Base-by-base conservation (phyloP, 1,284 basidiomycete genomes). In the Naganishia sp. region DNA sequence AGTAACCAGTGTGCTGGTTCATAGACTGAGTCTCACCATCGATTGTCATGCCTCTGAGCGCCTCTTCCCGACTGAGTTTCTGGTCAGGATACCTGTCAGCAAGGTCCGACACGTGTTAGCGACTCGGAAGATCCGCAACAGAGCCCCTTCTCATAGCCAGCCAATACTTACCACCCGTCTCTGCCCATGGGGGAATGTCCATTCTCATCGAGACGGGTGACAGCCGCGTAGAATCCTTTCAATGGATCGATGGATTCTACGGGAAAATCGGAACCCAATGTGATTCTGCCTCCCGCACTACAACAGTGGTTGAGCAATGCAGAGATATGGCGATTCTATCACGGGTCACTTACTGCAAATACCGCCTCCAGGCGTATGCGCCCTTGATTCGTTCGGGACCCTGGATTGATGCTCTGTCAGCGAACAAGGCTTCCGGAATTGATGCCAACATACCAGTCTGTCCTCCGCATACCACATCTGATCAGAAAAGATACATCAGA, bases 261-360 rank as follows among this genome's bases (percentile, higher is more conserved):
- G 0, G 93, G 93, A 78, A 95, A 95, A 77, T 96, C 94, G 2
- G 90, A 92, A 11, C 94, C 93, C 0, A 95, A 82, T 0, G 90
- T 87, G 2, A 94, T 83, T 13, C 87, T 74, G 0, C 81, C 81
- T 2, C 81, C 82, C 2, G 83, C 79, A 18, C 82, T 81, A 13
- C 75, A 65, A 88, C 84, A 71, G 86, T 16, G 55, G 61, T 56
- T 1, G 64, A 49, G 28, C 11, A 2, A 43, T 36, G 55, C 21
- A 50, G 13, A 53, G 55, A 45, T 54, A 42, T 63, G 43, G 28
- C 50, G 31, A 21, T 50, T 16, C 42, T 23, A 23, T 44, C 39
- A 31, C 18, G 23, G 0, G 10, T 28, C 9, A 76, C 86, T 70
- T 68, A 90, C 89, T 83, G 77, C 7, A 92, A 81, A 48, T 94